phyloP scores from a whole-genome alignment of 129 eudicot species.

The Flaveria sonorensis region DNA sequence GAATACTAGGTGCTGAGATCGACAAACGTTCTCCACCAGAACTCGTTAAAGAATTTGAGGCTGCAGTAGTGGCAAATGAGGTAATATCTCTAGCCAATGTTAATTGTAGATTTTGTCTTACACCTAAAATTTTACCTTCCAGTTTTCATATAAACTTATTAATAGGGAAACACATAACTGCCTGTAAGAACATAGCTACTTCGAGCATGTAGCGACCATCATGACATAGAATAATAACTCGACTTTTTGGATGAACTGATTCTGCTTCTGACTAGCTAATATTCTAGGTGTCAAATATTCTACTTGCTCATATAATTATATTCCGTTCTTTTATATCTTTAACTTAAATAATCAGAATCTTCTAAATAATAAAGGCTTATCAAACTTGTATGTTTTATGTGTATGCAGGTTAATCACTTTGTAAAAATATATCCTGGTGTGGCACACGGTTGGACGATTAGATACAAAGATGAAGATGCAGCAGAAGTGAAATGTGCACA shows the following conservation, averaged over 20 bases:
- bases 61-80: constrained; percentile 58
- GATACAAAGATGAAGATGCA: constrained; percentile 63
- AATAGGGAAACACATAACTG: neutral
- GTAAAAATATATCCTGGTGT: constrained; percentile 81
- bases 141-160: neutral
- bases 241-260: neutral
- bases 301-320: neutral
- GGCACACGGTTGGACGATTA: constrained; percentile 68
- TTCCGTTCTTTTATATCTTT: neutral
- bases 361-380: neutral
- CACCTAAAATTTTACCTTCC: constrained; percentile 15
- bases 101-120: constrained; percentile 12
- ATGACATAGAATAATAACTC: neutral
- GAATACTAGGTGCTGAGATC: constrained; percentile 67
- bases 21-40: constrained; percentile 73
- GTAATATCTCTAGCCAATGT: constrained; percentile 34
- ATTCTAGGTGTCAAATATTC: neutral
- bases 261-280: neutral
- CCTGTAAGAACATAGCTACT: neutral
- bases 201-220: neutral
- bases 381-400: neutral
- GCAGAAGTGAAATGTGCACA: constrained; percentile 48
- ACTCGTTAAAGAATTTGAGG: constrained; percentile 65
- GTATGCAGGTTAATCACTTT: constrained; percentile 58
- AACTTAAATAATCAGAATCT: neutral